These are phyloP conservation scores for Thinopyrum elongatum DNA, from an alignment of 176 grass and related monocot genomes.

Conservation along the genomic window DNA sequence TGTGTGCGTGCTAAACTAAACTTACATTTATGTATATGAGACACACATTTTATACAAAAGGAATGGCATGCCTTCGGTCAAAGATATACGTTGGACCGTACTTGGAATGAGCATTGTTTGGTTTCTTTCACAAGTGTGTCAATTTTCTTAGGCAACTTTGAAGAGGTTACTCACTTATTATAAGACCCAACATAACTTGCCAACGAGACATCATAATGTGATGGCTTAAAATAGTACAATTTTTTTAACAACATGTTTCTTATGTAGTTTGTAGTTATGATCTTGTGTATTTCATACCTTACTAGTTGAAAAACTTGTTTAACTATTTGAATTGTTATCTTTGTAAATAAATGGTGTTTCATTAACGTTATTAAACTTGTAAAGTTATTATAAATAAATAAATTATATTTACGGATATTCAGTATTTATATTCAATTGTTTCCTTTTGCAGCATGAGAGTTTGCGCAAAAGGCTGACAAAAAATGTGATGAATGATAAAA, in stretches of 20 bases:
- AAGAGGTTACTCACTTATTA: not conserved
- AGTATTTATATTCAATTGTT: not conserved
- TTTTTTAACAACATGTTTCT: not conserved
- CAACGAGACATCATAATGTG: not conserved
- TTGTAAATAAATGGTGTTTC: not conserved
- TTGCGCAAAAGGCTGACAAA: not conserved
- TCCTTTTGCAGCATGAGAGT: conserved; percentile 10
- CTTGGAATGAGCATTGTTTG: not conserved
- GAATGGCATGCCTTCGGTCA: not conserved
- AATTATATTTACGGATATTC: not conserved
- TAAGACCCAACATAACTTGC: no score
- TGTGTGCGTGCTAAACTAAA: no score
- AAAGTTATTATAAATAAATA: not conserved
- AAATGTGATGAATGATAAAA: not conserved
- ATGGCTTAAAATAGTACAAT: not conserved
- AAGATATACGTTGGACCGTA: not conserved
- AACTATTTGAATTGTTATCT: not conserved
- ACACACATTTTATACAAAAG: not conserved
- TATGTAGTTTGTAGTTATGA: not conserved
- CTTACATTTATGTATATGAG: not conserved
- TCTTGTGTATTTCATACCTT: not conserved
- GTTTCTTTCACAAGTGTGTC: not conserved
- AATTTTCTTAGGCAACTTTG: not conserved
- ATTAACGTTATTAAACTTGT: not conserved
- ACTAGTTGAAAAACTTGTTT: not conserved